These are phyloP conservation scores for Moesziomyces aphidis DNA, from an alignment of 1,284 basidiomycete species.

Conservation along the genomic window DNA sequence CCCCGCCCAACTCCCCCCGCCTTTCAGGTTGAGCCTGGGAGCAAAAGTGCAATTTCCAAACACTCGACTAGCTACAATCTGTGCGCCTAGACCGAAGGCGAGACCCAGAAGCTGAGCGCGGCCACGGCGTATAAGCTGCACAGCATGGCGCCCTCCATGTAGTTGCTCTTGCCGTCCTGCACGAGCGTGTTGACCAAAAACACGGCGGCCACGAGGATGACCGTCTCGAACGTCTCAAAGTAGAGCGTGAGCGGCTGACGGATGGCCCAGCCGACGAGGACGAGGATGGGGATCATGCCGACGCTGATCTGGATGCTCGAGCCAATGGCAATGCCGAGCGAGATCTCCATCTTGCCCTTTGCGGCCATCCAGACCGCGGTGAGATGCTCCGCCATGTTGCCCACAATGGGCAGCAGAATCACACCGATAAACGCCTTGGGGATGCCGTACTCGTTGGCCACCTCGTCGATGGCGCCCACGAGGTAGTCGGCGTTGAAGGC, in stretches of 20 bases:
- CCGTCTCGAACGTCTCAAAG: constrained; percentile 66
- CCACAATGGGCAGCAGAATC: constrained; percentile 85
- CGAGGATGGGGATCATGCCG: constrained; percentile 66
- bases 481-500: constrained; percentile 68
- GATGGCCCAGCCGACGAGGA: constrained; percentile 67
- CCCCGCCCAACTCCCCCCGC: too few relatives aligned
- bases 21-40: too few relatives aligned
- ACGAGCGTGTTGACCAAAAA: constrained; percentile 66
- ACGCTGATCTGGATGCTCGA: constrained; percentile 72
- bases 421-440: constrained; percentile 67
- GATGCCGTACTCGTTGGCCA: constrained; percentile 63
- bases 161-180: constrained; percentile 67
- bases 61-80: too few relatives aligned
- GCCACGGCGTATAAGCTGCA: constrained; percentile 58
- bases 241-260: constrained; percentile 68
- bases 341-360: constrained; percentile 67
- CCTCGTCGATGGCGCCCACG: constrained; percentile 66
- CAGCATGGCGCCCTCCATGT: constrained; percentile 69
- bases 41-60: too few relatives aligned
- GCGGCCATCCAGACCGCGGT: constrained; percentile 64
- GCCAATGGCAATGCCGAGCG: constrained; percentile 87
- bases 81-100: constrained; percentile 3
- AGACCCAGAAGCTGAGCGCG: constrained; percentile 64
- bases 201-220: constrained; percentile 65
- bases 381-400: constrained; percentile 73